Evolutionary conservation across 371 early-diverging fungal genomes (phyloP), one percentile per base, ranked within the genome.

Genomic region (Mortierella sp.): DNA sequence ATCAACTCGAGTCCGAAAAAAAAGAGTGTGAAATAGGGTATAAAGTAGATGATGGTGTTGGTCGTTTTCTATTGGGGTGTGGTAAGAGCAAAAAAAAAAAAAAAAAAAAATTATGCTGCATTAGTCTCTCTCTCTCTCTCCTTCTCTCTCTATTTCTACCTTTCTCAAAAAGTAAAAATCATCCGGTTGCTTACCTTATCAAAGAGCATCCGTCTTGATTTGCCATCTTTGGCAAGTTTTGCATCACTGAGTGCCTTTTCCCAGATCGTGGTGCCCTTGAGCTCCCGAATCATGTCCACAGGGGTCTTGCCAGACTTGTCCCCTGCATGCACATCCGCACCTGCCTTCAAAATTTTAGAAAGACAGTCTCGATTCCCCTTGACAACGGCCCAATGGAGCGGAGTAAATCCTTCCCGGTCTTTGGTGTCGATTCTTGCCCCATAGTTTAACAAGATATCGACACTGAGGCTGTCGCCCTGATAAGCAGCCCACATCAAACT

Each of bases 401-500:
- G 87, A 37, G 89, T 88, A 66, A 93, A 90, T 47, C 92, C 91
- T 18, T 90, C 87, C 50, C 85, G 81, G 68, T 97, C 97, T 46
- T 75, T 82, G 18, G 88, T 84, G 30, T 90, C 84, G 11, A 94
- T 79, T 14, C 80, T 83, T 0, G 96, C 95, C 15, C 92, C 92
- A 45, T 89, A 81, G 47, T 85, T 82, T 37, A 97, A 63, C 30
- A 97, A 77, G 37, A 92, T 82, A 56, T 90, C 87, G 9, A 94
- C 85, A 26, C 88, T 83, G 66, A 91, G 73, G 57, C 84, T 79
- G 75, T 93, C 93, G 1, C 94, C 94, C 76, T 94, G 95, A 80
- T 97, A 97, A 0, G 93, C 93, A 1, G 96, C 93, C 97, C 98
- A 98, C 95, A 97, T 96, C 44, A 98, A 81, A 26, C 96, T 89